A percentile compares a stretch with the other conserved stretches of the same genome.
Evolutionary conservation across 441 rosid species (phyloP).

Genomic region (Sinapis alba): DNA sequence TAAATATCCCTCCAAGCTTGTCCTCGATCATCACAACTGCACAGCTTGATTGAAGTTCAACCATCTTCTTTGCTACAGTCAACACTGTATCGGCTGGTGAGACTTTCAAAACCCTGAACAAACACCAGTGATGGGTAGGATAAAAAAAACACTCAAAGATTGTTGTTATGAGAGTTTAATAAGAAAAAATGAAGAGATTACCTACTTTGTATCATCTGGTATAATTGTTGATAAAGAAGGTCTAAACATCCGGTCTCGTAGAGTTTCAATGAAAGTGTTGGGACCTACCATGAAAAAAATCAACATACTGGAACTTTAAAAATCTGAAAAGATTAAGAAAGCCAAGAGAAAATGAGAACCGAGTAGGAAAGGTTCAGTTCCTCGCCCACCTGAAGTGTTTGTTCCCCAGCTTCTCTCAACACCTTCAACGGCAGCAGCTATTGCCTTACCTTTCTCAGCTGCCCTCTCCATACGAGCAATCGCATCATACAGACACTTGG

Average conservation of each 20-base stretch:
- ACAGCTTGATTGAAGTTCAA: conserved; percentile 68
- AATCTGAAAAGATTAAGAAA: not conserved
- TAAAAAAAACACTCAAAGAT: not conserved
- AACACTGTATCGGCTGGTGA: conserved; percentile 82
- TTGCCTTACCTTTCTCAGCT: conserved; percentile 97
- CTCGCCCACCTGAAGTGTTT: conserved; percentile 66
- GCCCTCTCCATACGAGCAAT: conserved; percentile 99
- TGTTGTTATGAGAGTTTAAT: conserved; percentile 9
- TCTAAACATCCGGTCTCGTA: conserved; percentile 89
- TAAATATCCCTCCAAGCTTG: conserved; percentile 83
- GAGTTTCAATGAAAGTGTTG: conserved; percentile 86
- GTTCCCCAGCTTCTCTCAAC: conserved; percentile 93
- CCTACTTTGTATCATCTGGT: conserved; percentile 98
- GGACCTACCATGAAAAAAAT: conserved; percentile 58
- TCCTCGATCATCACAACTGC: conserved; percentile 78
- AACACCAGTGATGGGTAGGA: conserved; percentile 2
- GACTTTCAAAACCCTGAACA: conserved; percentile 80
- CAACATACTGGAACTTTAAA: not conserved
- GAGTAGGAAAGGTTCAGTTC: not conserved
- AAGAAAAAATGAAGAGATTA: conserved; percentile 59
- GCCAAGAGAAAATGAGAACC: not conserved
- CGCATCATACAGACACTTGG: conserved; percentile 95
- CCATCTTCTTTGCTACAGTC: conserved; percentile 81
- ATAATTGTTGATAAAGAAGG: conserved; percentile 87
- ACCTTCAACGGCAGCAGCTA: conserved; percentile 99